Percentiles rank a stretch among this genome's conserved stretches.
phyloP scores from a whole-genome alignment of 495 filamentous ascomycete species.

The Hypoxylon lenormandii region DNA sequence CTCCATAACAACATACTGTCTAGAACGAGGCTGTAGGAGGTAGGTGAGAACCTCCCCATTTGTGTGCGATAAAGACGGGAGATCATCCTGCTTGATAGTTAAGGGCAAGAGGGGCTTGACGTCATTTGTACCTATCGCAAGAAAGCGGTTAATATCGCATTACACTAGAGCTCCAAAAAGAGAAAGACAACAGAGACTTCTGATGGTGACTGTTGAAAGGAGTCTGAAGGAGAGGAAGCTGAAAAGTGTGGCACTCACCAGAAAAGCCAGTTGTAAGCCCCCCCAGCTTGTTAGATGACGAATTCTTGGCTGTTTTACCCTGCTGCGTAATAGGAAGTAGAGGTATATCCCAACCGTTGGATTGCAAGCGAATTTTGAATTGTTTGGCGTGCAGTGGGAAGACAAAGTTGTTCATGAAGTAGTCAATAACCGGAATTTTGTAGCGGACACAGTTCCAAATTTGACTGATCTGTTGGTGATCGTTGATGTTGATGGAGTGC shows the following conservation, averaged over 20 bases:
- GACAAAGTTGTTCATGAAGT: constrained; percentile 66
- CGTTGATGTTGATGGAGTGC: constrained; percentile 64
- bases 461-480: constrained; percentile 57
- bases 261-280: constrained; percentile 62
- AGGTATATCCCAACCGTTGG: constrained; percentile 67
- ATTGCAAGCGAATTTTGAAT: constrained; percentile 63
- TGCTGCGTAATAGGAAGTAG: constrained; percentile 31
- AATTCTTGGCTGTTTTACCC: constrained; percentile 9
- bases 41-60: constrained; percentile 67
- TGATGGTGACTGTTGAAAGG: neutral
- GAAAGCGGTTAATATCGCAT: neutral
- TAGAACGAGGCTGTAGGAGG: constrained; percentile 58
- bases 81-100: constrained; percentile 64
- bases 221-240: neutral
- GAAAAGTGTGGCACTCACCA: constrained; percentile 11
- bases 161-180: neutral
- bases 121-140: constrained; percentile 63
- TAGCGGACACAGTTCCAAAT: constrained; percentile 57
- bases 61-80: constrained; percentile 59
- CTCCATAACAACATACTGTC: constrained; percentile 53
- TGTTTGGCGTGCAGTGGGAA: constrained; percentile 66
- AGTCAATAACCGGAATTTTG: constrained; percentile 58
- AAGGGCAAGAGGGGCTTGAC: constrained; percentile 61
- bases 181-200: neutral
- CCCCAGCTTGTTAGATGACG: constrained; percentile 4